phyloP scores from a whole-genome alignment of 345 rosid species.

The Psidium guajava region DNA sequence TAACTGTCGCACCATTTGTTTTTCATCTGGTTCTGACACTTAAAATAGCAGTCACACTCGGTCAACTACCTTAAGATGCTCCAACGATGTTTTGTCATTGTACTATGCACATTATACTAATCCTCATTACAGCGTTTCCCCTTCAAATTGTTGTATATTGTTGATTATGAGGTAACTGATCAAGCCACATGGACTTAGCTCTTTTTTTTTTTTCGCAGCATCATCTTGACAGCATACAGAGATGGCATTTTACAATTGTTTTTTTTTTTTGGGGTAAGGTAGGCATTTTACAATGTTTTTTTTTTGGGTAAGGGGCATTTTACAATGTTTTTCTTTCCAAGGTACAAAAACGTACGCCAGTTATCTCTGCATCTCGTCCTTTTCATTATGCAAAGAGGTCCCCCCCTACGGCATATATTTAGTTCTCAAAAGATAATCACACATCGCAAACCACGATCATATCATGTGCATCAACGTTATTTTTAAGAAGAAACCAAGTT shows the following conservation, averaged over 20 bases:
- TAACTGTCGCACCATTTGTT: background rate
- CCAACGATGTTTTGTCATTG: background rate
- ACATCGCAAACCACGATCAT: background rate
- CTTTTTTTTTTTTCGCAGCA: background rate
- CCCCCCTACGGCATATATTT: background rate
- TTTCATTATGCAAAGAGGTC: background rate
- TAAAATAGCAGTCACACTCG: background rate
- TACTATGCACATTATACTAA: background rate
- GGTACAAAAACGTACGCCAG: background rate
- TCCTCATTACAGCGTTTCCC: background rate
- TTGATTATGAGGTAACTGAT: background rate
- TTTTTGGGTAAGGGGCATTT: background rate
- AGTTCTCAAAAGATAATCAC: background rate
- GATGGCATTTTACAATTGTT: background rate
- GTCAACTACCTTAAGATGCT: background rate
- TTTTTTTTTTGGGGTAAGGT: too few species aligned
- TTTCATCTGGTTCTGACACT: background rate
- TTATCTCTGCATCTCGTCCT: background rate
- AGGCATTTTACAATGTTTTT: background rate
- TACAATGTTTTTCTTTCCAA: background rate
- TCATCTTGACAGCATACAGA: background rate
- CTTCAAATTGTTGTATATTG: background rate
- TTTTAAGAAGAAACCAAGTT: background rate
- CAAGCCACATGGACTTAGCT: background rate
- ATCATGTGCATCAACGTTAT: background rate